Conservation (phyloP, 257 asterid genomes). For the Anisodus tanguticus region DNA sequence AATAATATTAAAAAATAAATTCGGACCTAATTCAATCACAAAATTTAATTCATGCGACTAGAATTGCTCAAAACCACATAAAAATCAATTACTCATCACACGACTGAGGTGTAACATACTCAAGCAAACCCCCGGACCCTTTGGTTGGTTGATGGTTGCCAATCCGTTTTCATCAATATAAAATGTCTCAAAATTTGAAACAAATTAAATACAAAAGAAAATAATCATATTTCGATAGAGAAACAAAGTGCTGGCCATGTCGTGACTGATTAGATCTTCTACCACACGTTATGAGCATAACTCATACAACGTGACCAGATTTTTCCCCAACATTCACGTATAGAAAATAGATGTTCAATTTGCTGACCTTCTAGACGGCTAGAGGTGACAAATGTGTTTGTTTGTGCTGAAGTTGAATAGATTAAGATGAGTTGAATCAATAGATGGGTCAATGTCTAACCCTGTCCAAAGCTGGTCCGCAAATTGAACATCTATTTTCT, state of each 20-base stretch:
- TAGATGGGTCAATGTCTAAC: too few relatives aligned
- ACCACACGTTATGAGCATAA: neutral
- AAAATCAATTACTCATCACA: neutral
- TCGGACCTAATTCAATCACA: neutral
- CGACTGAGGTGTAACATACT: too few relatives aligned
- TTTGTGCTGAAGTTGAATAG: too few relatives aligned
- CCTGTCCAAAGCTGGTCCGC: too few relatives aligned
- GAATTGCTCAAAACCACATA: neutral
- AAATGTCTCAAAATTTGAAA: neutral
- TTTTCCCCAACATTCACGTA: neutral
- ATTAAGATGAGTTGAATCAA: too few relatives aligned
- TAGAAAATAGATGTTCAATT: neutral
- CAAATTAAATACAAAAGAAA: neutral
- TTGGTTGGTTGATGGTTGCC: neutral
- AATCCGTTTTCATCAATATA: neutral
- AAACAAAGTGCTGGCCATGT: neutral
- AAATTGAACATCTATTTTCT: too few relatives aligned
- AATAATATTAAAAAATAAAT: too few relatives aligned
- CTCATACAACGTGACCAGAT: neutral
- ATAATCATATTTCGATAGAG: neutral
- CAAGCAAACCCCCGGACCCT: neutral
- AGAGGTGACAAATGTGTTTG: too few relatives aligned
- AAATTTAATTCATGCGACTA: neutral
- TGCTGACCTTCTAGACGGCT: neutral
- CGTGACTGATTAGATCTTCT: neutral